Base-by-base conservation (phyloP, 2,329 filamentous ascomycete species). In the Calycina herbarum region DNA sequence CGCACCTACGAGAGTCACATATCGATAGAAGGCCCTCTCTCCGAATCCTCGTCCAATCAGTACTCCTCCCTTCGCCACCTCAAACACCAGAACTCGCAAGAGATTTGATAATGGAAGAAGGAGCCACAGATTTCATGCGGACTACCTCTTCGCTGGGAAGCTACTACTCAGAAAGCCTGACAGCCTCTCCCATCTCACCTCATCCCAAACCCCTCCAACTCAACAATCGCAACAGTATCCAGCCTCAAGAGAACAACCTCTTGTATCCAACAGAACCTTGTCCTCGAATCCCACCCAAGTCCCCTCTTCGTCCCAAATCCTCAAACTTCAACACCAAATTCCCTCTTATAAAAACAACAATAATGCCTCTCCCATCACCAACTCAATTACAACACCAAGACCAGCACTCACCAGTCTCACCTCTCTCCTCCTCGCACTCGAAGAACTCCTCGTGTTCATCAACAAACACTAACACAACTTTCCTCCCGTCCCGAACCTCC, bases 11-110 rank as follows among this genome's bases (percentile, higher is more conserved):
- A 10, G 62, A 64, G 8, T 38, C 24, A 10, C 45, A 61, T 3
- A n/a, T 45, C 8, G 48, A 61, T 24, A 60, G 31, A 31, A 51
- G 45, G 31, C 58, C 57, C 8, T 61, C 63, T 10, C 35, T 64
- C 17, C 57, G 63, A 1, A 51, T 64, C 31, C 35, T 64, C 24
- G 59, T 64, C 6, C 63, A 61, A 58, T 64, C 63, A 13, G 20
- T 48, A 29, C 48, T 64, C 17, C 17, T 64, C 17, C 63, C 63
- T 24, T 64, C 63, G 2, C 63, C 63, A 33, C 63, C 63, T 29
- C 48, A 61, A 20, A 64, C 63, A 20, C 62, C 62, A 33, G 20
- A 51, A 8, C 29, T 35, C n/a, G 24, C 57, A 17, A 35, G n/a
- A 20, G 7, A 57, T 20, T 15, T 13, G 56, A 27, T 20, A 27